phyloP scores from a whole-genome alignment of 2,329 filamentous ascomycete genomes.

The Aspergillus unguis region DNA sequence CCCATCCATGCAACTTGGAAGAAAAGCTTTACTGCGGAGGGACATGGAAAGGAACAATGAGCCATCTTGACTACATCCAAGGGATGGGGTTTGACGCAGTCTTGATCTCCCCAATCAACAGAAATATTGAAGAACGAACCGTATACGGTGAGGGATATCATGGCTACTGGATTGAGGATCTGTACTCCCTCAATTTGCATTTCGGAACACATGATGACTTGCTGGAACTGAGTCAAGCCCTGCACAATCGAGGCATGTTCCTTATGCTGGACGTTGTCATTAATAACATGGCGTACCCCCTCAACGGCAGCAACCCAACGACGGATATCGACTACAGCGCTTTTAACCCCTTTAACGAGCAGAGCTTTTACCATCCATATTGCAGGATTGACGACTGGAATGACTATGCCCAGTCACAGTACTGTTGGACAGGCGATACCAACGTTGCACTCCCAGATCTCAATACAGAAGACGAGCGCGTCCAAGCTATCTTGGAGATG shows the following conservation, averaged over 20 bases:
- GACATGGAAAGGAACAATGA: conserved; percentile 49
- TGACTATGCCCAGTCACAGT: conserved; percentile 34
- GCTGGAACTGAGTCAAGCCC: conserved; percentile 43
- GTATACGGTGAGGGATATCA: conserved; percentile 49
- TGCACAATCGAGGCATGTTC: conserved; percentile 50
- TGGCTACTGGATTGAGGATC: conserved; percentile 50
- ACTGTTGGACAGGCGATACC: conserved; percentile 53
- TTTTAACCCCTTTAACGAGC: conserved; percentile 27
- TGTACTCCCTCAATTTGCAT: conserved; percentile 48
- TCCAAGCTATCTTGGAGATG: conserved; percentile 39
- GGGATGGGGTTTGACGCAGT: conserved; percentile 50
- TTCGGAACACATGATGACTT: conserved; percentile 50
- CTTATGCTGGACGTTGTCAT: conserved; percentile 54
- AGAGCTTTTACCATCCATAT: conserved; percentile 28
- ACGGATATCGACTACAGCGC: conserved; percentile 24
- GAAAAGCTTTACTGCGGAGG: conserved; percentile 49
- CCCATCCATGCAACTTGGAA: conserved; percentile 29
- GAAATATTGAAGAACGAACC: conserved; percentile 37
- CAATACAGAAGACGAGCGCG: conserved; percentile 42
- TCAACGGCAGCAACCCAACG: conserved; percentile 25
- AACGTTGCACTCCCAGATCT: conserved; percentile 48
- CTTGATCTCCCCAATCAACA: conserved; percentile 43
- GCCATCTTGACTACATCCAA: conserved; percentile 51
- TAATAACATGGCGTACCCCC: conserved; percentile 46
- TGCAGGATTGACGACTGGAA: conserved; percentile 34